These are phyloP conservation scores for Ganoderma meredithae DNA, from an alignment of 1,284 basidiomycete species.

Conservation along the genomic window DNA sequence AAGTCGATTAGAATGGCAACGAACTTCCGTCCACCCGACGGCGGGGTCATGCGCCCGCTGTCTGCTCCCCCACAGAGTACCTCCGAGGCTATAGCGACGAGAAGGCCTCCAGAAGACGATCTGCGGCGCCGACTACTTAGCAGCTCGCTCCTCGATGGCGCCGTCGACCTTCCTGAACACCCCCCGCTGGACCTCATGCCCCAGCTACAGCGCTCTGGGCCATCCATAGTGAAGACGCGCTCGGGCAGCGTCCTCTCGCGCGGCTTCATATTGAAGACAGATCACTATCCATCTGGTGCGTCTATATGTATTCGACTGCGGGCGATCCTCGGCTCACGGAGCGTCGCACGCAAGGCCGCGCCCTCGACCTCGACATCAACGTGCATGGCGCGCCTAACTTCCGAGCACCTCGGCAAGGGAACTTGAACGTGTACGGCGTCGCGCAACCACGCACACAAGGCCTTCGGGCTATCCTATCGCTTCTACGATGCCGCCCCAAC, in stretches of 20 bases:
- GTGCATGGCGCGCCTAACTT: slow-evolving; percentile 98
- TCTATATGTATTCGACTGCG: slow-evolving; percentile 35
- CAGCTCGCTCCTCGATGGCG: slow-evolving; percentile 24
- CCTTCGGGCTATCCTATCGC: slow-evolving; percentile 89
- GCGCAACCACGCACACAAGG: slow-evolving; percentile 97
- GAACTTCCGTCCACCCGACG: slow-evolving; percentile 21
- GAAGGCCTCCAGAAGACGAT: slow-evolving; percentile 27
- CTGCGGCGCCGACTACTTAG: slow-evolving; percentile 29
- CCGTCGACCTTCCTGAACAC: slow-evolving; percentile 21
- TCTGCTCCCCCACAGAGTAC: slow-evolving; percentile 31
- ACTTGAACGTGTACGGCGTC: slow-evolving; percentile 90
- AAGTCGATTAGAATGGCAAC: slow-evolving; percentile 20
- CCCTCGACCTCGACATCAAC: slow-evolving; percentile 90
- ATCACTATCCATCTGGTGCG: slow-evolving; percentile 85
- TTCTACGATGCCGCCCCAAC: slow-evolving; percentile 82
- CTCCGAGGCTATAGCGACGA: slow-evolving; percentile 19
- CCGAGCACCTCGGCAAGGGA: slow-evolving; percentile 77
- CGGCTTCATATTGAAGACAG: slow-evolving; percentile 94
- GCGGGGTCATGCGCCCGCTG: slow-evolving; percentile 21
- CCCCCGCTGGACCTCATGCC: slow-evolving; percentile 63
- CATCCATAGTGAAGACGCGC: slow-evolving; percentile 87
- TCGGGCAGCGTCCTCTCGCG: slow-evolving; percentile 89
- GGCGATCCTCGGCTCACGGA: not conserved
- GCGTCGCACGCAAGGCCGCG: slow-evolving; percentile 62
- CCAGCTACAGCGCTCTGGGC: slow-evolving; percentile 66